Evolutionary conservation across 345 rosid species (phyloP).

Genomic region (Eucalyptus guilfoylei): DNA sequence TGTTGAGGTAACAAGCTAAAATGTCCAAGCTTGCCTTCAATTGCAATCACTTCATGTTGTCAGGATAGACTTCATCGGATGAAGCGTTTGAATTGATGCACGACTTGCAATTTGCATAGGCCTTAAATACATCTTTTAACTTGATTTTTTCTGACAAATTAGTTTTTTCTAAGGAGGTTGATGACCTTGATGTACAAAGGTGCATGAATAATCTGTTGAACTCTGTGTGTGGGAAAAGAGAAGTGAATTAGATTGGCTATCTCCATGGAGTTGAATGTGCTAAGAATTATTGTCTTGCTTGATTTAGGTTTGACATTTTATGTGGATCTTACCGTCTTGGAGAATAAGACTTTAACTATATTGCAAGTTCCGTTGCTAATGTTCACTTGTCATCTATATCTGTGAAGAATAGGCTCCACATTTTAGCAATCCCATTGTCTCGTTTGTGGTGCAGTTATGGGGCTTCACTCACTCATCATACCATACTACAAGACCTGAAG

Average conservation of each 20-base stretch:
- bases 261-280: background rate
- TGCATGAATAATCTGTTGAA: background rate
- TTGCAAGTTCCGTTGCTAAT: background rate
- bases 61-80: background rate
- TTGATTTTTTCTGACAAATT: background rate
- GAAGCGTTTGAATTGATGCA: background rate
- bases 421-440: background rate
- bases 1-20: slow-evolving; percentile 51
- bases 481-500: slow-evolving; percentile 5
- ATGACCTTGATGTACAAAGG: background rate
- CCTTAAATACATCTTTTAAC: background rate
- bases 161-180: background rate
- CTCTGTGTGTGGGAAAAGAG: background rate
- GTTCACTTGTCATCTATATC: background rate
- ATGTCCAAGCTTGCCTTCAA: background rate
- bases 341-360: background rate
- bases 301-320: background rate
- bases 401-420: background rate
- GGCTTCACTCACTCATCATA: slow-evolving; percentile 59
- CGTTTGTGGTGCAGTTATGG: slow-evolving; percentile 56
- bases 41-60: background rate
- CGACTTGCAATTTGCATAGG: background rate
- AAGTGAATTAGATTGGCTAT: background rate
- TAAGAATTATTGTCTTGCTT: background rate
- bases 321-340: background rate